These are phyloP conservation scores for Rosa rugosa DNA, from an alignment of 306 rosid species.

Conservation along the genomic window DNA sequence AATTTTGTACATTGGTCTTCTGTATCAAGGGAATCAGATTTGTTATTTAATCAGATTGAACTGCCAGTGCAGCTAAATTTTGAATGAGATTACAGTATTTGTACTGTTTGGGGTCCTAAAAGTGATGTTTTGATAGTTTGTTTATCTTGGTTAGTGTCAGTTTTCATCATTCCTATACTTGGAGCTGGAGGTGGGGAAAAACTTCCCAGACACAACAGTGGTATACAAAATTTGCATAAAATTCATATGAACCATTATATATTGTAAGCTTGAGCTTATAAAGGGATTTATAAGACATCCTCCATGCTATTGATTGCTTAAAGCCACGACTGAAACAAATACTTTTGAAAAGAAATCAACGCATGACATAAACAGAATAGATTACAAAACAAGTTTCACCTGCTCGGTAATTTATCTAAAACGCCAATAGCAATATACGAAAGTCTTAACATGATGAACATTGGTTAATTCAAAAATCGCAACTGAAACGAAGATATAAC, in stretches of 20 bases:
- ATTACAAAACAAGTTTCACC: background rate
- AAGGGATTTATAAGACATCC: background rate
- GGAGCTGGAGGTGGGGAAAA: background rate
- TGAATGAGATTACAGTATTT: background rate
- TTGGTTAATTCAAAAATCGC: background rate
- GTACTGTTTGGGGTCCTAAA: background rate
- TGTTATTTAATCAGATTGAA: background rate
- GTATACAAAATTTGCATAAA: background rate
- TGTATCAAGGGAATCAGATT: background rate
- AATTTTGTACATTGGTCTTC: background rate
- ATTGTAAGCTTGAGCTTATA: background rate
- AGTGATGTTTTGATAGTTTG: background rate
- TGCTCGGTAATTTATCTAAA: background rate
- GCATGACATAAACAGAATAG: background rate
- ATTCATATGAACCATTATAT: background rate
- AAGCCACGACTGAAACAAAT: background rate
- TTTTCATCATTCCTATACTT: background rate
- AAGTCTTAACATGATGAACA: conserved; percentile 2
- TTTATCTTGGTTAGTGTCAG: background rate
- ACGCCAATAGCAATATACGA: background rate
- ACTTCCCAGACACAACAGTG: background rate
- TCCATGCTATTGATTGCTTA: background rate
- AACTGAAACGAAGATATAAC: background rate
- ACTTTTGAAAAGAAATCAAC: background rate
- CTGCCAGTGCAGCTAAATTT: background rate